Conservation (phyloP, 495 filamentous ascomycete genomes). For the Xylaria flabelliformis region DNA sequence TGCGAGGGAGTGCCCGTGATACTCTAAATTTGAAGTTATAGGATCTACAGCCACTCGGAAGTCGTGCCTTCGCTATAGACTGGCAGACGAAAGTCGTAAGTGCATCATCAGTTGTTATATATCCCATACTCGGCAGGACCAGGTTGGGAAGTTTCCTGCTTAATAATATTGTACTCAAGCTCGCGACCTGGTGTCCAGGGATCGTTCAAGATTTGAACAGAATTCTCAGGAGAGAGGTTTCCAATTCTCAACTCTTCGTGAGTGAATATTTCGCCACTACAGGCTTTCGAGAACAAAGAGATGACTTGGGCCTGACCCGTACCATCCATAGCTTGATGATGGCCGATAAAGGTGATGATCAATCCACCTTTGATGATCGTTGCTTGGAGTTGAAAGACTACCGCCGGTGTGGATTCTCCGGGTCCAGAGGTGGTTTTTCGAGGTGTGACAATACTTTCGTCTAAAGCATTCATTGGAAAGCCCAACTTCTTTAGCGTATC, state of each 20-base stretch:
- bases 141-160: neutral
- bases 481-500: neutral
- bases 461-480: slow-evolving; percentile 4
- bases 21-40: slow-evolving; percentile 2
- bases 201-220: neutral
- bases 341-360: slow-evolving; percentile 53
- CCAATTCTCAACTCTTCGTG: slow-evolving; percentile 51
- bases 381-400: slow-evolving; percentile 58
- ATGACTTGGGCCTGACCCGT: slow-evolving; percentile 59
- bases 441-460: slow-evolving; percentile 11
- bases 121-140: slow-evolving; percentile 11
- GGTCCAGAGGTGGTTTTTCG: neutral
- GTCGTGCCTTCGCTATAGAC: slow-evolving; percentile 52
- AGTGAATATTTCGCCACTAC: slow-evolving; percentile 53
- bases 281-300: slow-evolving; percentile 60
- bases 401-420: slow-evolving; percentile 29
- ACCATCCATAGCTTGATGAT: slow-evolving; percentile 62
- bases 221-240: slow-evolving; percentile 40
- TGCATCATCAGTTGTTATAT: slow-evolving; percentile 58
- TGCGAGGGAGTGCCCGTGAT: slow-evolving; percentile 1
- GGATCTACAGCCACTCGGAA: slow-evolving; percentile 17
- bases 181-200: neutral
- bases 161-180: slow-evolving; percentile 19
- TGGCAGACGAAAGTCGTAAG: slow-evolving; percentile 61
- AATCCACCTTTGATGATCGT: slow-evolving; percentile 59